Conservation (phyloP, 108 stramenopile species). For the Fragilariopsis cylindrus region DNA sequence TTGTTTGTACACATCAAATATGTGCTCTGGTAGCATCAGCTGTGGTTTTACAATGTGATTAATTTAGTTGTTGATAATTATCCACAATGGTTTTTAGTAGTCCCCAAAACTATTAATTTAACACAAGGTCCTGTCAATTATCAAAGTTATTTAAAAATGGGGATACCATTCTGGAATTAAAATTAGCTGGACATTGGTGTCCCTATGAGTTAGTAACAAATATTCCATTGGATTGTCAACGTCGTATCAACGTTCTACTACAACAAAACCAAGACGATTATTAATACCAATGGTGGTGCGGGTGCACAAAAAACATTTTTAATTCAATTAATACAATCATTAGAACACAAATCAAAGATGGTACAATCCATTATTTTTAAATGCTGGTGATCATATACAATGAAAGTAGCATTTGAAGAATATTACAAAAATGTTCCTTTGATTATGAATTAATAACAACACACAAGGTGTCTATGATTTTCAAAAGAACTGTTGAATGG, state of each 20-base stretch:
- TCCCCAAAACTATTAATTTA: slow-evolving; percentile 84
- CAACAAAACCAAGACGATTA: slow-evolving; percentile 66
- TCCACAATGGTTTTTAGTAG: slow-evolving; percentile 87
- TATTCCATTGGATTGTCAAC: slow-evolving; percentile 62
- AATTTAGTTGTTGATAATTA: slow-evolving; percentile 93
- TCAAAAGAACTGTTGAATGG: slow-evolving; percentile 52
- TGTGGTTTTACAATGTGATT: slow-evolving; percentile 87
- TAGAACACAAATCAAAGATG: slow-evolving; percentile 62
- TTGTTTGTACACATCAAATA: slow-evolving; percentile 88
- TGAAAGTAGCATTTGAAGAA: slow-evolving; percentile 81
- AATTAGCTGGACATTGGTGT: slow-evolving; percentile 86
- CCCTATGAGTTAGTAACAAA: slow-evolving; percentile 80
- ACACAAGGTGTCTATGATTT: slow-evolving; percentile 69
- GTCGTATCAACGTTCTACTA: slow-evolving; percentile 57
- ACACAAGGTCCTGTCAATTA: slow-evolving; percentile 92
- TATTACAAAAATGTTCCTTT: slow-evolving; percentile 57
- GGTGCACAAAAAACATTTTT: slow-evolving; percentile 91
- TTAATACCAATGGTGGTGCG: slow-evolving; percentile 92
- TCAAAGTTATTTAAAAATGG: slow-evolving; percentile 79
- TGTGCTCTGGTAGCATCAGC: slow-evolving; percentile 83
- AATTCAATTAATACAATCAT: slow-evolving; percentile 57
- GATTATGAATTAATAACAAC: slow-evolving; percentile 65
- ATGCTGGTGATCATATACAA: slow-evolving; percentile 91
- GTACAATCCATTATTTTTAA: slow-evolving; percentile 85
- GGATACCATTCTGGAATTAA: slow-evolving; percentile 57